phyloP scores from a whole-genome alignment of 768 basidiomycete genomes.

The Pisolithus tinctorius region DNA sequence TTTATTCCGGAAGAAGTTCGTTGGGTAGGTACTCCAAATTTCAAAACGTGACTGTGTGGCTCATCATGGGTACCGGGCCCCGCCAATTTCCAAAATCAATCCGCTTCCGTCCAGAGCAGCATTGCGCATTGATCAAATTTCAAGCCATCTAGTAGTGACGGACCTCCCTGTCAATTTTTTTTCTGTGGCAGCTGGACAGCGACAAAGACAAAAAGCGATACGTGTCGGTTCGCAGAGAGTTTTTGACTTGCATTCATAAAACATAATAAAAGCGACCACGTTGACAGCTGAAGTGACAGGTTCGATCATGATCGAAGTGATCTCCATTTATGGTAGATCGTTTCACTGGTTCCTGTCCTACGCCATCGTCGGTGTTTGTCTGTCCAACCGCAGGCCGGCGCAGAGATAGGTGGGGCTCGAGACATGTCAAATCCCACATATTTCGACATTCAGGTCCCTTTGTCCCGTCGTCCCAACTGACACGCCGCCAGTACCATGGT shows the following conservation, averaged over 20 bases:
- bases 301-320: slow-evolving; percentile 5
- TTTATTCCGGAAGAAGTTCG: too few species aligned
- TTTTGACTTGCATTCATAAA: neutral
- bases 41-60: too few species aligned
- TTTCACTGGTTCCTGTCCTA: neutral
- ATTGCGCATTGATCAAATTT: too few species aligned
- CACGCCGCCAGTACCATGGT: neutral
- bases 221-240: neutral
- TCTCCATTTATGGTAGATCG: slow-evolving; percentile 2
- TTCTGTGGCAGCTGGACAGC: too few species aligned
- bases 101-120: too few species aligned
- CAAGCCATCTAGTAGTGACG: too few species aligned
- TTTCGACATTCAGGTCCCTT: neutral
- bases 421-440: slow-evolving; percentile 1
- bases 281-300: neutral
- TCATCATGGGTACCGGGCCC: too few species aligned
- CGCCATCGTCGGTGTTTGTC: neutral
- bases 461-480: neutral
- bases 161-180: too few species aligned
- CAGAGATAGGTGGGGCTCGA: neutral
- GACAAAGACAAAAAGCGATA: neutral
- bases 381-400: neutral
- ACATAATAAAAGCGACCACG: neutral
- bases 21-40: too few species aligned
- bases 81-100: too few species aligned